Conservation (phyloP, 768 basidiomycete species). For the Cubamyces sp. region DNA sequence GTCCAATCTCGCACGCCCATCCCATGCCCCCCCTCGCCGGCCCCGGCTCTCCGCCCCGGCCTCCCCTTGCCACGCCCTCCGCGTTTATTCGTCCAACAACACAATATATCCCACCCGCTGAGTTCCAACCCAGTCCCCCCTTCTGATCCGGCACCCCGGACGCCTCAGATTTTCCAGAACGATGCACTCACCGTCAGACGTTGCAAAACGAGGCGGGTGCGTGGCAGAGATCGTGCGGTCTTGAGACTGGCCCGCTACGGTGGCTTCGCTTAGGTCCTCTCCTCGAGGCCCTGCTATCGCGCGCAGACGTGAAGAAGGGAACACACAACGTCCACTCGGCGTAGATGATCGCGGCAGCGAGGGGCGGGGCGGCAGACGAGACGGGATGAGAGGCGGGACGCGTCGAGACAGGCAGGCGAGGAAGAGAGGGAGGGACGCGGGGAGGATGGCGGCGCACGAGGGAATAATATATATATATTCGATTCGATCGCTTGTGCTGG, state of each 20-base stretch:
- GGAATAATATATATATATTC: too few relatives aligned
- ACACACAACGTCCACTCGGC: neutral
- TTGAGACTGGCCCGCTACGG: neutral
- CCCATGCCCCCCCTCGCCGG: too few relatives aligned
- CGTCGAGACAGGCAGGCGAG: neutral
- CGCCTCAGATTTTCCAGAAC: neutral
- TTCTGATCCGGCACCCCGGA: conserved; percentile 23
- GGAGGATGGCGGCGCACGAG: neutral
- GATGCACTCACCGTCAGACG: conserved; percentile 11
- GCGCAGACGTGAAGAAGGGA: neutral
- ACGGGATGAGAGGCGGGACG: neutral
- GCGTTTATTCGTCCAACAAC: neutral
- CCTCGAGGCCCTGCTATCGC: conserved; percentile 4
- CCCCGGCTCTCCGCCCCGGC: conserved; percentile 2
- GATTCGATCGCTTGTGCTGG: too few relatives aligned
- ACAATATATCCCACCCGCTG: neutral
- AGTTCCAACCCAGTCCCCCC: conserved; percentile 3
- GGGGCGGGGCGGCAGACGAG: neutral
- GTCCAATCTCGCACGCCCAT: too few relatives aligned
- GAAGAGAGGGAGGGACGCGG: neutral
- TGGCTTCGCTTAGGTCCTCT: conserved; percentile 5
- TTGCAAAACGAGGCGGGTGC: conserved; percentile 15
- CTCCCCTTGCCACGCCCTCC: neutral
- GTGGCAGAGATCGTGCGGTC: neutral
- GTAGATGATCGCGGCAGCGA: neutral